These are phyloP conservation scores for Acer yangbiense DNA, from an alignment of 345 rosid genomes.

Conservation along the genomic window DNA sequence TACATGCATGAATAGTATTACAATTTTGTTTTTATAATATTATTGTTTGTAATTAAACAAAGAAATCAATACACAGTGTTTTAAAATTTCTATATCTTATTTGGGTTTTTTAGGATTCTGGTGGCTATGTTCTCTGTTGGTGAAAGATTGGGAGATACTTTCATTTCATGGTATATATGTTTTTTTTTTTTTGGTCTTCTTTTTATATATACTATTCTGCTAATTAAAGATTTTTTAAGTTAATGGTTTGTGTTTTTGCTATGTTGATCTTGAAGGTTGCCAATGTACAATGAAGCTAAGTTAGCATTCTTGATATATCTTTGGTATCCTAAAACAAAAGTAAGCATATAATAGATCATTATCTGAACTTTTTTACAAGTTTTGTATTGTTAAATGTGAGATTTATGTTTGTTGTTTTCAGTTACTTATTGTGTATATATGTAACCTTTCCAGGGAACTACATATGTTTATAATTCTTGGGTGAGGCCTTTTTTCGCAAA, in stretches of 20 bases:
- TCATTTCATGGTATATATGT: slow-evolving; percentile 60
- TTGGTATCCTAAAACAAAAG: slow-evolving; percentile 79
- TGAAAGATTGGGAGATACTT: slow-evolving; percentile 72
- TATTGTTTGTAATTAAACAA: not conserved
- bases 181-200: not conserved
- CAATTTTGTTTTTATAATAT: not conserved
- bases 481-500: slow-evolving; percentile 51
- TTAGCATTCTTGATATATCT: slow-evolving; percentile 74
- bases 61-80: not conserved
- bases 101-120: slow-evolving; percentile 58
- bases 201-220: not conserved
- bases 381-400: not conserved
- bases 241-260: slow-evolving; percentile 18
- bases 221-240: not conserved
- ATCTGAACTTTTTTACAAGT: not conserved
- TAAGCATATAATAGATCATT: slow-evolving; percentile 26
- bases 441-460: slow-evolving; percentile 48
- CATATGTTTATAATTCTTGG: slow-evolving; percentile 55
- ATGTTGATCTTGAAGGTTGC: slow-evolving; percentile 53
- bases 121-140: slow-evolving; percentile 66
- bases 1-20: not conserved
- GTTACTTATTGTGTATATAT: not conserved
- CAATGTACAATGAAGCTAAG: slow-evolving; percentile 81
- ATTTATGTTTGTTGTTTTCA: not conserved
- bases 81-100: not conserved